These are phyloP conservation scores for Sphagnurus paluster DNA, from an alignment of 1,284 basidiomycete species.

Conservation along the genomic window DNA sequence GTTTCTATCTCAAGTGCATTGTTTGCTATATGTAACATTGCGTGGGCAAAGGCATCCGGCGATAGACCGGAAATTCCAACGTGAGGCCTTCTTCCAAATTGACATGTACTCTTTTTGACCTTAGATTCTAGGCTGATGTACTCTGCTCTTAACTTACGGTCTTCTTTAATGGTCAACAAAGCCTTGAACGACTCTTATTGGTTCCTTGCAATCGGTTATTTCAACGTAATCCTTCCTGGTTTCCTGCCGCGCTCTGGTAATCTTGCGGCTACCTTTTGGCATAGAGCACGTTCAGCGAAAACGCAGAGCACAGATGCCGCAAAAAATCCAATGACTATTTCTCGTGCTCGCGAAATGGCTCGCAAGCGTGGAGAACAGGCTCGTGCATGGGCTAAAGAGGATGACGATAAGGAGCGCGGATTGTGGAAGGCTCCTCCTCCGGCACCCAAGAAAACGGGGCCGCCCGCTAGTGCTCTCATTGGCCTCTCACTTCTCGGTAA, in stretches of 20 bases:
- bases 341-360: conserved; percentile 66
- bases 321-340: conserved; percentile 59
- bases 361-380: conserved; percentile 57
- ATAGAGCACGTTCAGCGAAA: conserved; percentile 68
- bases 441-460: conserved; percentile 19
- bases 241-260: conserved; percentile 53
- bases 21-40: conserved; percentile 74
- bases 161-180: conserved; percentile 48
- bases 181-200: conserved; percentile 64
- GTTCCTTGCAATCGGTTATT: conserved; percentile 78
- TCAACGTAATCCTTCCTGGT: conserved; percentile 73
- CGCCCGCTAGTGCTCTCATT: conserved; percentile 61
- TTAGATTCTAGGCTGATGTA: conserved; percentile 66
- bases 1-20: conserved; percentile 76
- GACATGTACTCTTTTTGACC: background rate
- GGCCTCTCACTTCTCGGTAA: conserved; percentile 79
- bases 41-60: conserved; percentile 57
- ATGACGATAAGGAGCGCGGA: conserved; percentile 60
- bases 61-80: conserved; percentile 53
- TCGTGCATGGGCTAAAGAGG: conserved; percentile 66
- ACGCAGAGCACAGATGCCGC: conserved; percentile 61
- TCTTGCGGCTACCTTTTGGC: conserved; percentile 61
- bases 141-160: conserved; percentile 74
- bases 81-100: conserved; percentile 32
- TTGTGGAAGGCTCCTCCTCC: conserved; percentile 39